These are phyloP conservation scores for Beta corolliflora DNA, from an alignment of 179 eudicot species.

Conservation along the genomic window DNA sequence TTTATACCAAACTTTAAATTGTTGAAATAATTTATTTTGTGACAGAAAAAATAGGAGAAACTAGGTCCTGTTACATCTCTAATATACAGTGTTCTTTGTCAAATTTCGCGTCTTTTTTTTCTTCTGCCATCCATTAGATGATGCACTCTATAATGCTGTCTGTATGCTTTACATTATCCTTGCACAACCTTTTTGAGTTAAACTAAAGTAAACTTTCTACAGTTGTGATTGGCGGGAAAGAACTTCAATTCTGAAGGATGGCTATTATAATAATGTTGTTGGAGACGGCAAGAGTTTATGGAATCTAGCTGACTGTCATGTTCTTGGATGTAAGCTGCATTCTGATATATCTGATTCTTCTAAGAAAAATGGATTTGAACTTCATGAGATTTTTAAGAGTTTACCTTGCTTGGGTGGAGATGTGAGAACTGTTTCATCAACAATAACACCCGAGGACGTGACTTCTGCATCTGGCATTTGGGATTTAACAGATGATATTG, in stretches of 20 bases:
- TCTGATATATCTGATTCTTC: slow-evolving; percentile 45
- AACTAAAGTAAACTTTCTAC: slow-evolving; percentile 24
- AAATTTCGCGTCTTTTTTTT: neutral
- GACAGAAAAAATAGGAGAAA: too few species aligned
- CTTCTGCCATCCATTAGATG: neutral
- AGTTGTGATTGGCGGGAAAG: slow-evolving; percentile 90
- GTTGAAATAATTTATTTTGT: neutral
- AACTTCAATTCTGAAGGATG: slow-evolving; percentile 42
- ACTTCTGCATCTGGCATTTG: slow-evolving; percentile 57
- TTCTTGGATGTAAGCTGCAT: slow-evolving; percentile 70
- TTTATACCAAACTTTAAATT: too few species aligned
- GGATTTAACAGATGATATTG: slow-evolving; percentile 69
- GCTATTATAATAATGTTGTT: slow-evolving; percentile 17
- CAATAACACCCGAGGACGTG: slow-evolving; percentile 48
- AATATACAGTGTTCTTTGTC: neutral
- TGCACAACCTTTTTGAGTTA: neutral
- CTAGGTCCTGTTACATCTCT: neutral
- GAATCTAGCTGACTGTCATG: slow-evolving; percentile 77
- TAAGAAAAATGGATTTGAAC: slow-evolving; percentile 66
- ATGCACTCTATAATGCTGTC: neutral
- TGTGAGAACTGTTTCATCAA: slow-evolving; percentile 42
- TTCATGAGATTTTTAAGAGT: slow-evolving; percentile 83
- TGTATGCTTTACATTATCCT: neutral
- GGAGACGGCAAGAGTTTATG: slow-evolving; percentile 39
- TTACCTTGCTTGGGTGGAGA: slow-evolving; percentile 62